Conservation (phyloP, 1,284 basidiomycete genomes). For the Laetiporus sulphureus region DNA sequence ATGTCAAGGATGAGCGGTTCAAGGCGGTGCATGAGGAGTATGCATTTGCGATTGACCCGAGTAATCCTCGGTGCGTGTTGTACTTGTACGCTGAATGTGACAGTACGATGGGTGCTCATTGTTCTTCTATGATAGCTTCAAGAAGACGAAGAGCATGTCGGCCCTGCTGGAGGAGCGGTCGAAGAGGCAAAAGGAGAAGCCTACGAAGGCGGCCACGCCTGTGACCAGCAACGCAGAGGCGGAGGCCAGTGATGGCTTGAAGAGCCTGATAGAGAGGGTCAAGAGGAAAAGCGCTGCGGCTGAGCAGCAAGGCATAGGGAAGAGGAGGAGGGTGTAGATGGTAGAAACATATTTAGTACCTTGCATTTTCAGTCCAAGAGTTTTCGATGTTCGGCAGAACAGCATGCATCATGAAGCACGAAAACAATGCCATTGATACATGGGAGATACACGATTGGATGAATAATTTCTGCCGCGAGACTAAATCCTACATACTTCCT, state of each 20-base stretch:
- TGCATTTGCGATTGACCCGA: conserved; percentile 93
- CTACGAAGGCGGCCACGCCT: conserved; percentile 16
- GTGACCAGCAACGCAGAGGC: background rate
- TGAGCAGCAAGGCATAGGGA: conserved; percentile 33
- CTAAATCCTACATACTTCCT: background rate
- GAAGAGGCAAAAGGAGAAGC: conserved; percentile 45
- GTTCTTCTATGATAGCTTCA: conserved; percentile 51
- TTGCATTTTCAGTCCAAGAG: too few species aligned
- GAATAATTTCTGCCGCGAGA: too few species aligned
- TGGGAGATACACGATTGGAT: too few species aligned
- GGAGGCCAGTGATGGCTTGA: conserved; percentile 27
- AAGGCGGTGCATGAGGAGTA: conserved; percentile 84
- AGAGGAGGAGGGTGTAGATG: conserved; percentile 48
- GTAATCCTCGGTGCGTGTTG: conserved; percentile 79
- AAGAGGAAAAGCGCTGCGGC: conserved; percentile 62
- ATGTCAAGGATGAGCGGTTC: conserved; percentile 89
- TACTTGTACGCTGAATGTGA: too few species aligned
- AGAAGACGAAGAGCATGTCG: conserved; percentile 85
- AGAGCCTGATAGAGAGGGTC: conserved; percentile 75
- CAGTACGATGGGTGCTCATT: conserved; percentile 1
- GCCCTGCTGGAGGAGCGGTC: conserved; percentile 71
- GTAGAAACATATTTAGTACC: too few species aligned
- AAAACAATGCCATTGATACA: background rate
- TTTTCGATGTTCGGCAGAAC: too few species aligned
- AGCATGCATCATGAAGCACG: too few species aligned